These are phyloP conservation scores for Metschnikowia santaceciliae DNA, from an alignment of 805 yeast species.

Conservation along the genomic window DNA sequence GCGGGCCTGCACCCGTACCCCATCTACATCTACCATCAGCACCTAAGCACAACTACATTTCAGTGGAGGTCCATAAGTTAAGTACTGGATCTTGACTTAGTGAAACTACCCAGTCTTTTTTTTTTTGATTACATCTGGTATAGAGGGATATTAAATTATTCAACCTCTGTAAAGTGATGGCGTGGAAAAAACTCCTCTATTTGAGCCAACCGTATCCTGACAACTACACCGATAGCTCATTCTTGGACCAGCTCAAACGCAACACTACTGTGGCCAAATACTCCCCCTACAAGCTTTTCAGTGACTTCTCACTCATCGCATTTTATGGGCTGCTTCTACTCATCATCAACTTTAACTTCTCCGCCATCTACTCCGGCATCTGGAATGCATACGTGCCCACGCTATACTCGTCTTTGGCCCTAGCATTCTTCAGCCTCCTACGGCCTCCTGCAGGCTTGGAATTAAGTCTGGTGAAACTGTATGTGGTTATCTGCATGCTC, in stretches of 20 bases:
- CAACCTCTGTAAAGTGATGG: too few relatives aligned
- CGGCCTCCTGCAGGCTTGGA: slow-evolving; percentile 5
- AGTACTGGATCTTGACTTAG: too few relatives aligned
- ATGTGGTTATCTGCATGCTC: slow-evolving; percentile 63
- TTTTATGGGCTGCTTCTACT: slow-evolving; percentile 63
- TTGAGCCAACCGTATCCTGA: slow-evolving; percentile 84
- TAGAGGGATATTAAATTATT: too few relatives aligned
- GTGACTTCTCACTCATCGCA: slow-evolving; percentile 66
- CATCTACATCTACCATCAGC: too few relatives aligned
- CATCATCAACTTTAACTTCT: slow-evolving; percentile 64
- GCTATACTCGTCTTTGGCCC: slow-evolving; percentile 19
- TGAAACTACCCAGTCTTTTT: too few relatives aligned
- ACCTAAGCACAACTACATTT: too few relatives aligned
- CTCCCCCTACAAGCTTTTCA: slow-evolving; percentile 57
- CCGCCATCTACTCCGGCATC: slow-evolving; percentile 47
- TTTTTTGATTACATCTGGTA: too few relatives aligned
- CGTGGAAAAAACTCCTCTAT: slow-evolving; percentile 85
- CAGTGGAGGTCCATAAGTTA: too few relatives aligned
- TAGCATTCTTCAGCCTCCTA: slow-evolving; percentile 3
- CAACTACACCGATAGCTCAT: slow-evolving; percentile 80
- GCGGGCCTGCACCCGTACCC: too few relatives aligned
- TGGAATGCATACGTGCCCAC: slow-evolving; percentile 52
- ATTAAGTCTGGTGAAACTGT: slow-evolving; percentile 35
- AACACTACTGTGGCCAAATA: slow-evolving; percentile 72
- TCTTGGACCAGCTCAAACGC: slow-evolving; percentile 73